Evolutionary conservation across 805 yeast genomes (phyloP).

Genomic region (Kodamaea nitidulidarum): DNA sequence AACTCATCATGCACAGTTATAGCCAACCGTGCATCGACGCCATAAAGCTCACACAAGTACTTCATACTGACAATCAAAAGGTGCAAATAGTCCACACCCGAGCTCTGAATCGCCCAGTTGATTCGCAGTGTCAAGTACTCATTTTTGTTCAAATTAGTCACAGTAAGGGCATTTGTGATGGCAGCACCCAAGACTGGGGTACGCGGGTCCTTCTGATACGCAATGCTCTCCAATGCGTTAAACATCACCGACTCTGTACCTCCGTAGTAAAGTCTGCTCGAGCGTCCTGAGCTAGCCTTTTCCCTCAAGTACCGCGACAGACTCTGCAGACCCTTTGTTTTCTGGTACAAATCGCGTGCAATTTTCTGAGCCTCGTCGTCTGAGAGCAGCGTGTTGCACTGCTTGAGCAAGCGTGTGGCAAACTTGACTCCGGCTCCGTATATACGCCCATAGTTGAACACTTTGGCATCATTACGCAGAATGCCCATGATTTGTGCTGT

Average conservation of each 20-base stretch:
- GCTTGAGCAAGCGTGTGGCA: constrained; percentile 78
- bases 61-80: constrained; percentile 83
- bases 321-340: constrained; percentile 69
- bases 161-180: constrained; percentile 77
- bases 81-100: constrained; percentile 96
- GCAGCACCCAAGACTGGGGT: constrained; percentile 95
- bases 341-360: constrained; percentile 66
- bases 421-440: constrained; percentile 96
- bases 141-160: constrained; percentile 56
- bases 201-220: constrained; percentile 71
- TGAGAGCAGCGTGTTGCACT: constrained; percentile 68
- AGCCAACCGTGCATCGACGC: constrained; percentile 69
- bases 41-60: constrained; percentile 60
- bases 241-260: constrained; percentile 93
- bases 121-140: constrained; percentile 84
- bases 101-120: constrained; percentile 97
- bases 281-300: constrained; percentile 13
- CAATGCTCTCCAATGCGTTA: constrained; percentile 82
- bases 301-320: constrained; percentile 14
- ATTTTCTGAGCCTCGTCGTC: constrained; percentile 62
- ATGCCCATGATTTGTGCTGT: constrained; percentile 90
- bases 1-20: constrained; percentile 95
- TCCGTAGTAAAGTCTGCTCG: constrained; percentile 56
- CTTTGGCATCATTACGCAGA: constrained; percentile 85
- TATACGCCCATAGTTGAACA: constrained; percentile 94